These are phyloP conservation scores for Dendrobium chrysotoxum DNA, from an alignment of 106 monocot species.

Conservation along the genomic window DNA sequence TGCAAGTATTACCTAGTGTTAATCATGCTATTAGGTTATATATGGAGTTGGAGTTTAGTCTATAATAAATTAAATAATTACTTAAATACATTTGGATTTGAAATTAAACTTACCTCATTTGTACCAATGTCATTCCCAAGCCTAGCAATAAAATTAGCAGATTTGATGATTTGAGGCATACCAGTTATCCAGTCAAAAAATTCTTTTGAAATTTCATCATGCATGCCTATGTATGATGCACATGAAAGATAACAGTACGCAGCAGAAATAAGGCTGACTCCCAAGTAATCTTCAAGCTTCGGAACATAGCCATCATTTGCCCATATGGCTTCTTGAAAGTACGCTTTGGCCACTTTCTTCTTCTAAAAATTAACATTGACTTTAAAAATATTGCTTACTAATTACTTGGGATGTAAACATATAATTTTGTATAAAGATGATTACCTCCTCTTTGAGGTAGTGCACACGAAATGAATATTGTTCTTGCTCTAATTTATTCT, in stretches of 20 bases:
- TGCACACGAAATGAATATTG: no score
- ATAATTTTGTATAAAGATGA: no score
- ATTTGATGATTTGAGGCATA: neutral
- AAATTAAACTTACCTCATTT: neutral
- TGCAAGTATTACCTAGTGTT: neutral
- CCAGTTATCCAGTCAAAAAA: neutral
- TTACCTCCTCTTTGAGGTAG: no score
- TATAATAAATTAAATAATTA: no score
- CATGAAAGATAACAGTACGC: neutral
- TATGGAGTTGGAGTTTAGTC: no score
- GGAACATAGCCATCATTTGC: no score
- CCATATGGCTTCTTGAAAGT: no score
- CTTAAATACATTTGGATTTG: neutral
- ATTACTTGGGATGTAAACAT: no score
- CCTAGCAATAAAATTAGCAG: neutral
- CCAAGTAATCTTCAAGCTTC: conserved; percentile 1
- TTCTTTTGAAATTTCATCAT: neutral
- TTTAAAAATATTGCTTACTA: neutral
- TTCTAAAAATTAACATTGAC: neutral
- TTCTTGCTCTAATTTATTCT: no score
- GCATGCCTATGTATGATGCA: neutral
- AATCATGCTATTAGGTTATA: no score
- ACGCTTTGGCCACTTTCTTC: no score
- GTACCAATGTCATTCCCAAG: neutral
- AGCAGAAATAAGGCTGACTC: neutral